Percentiles rank a stretch among this genome's conserved stretches.
Conservation (phyloP, 257 asterid species). For the Agastache rugosa region DNA sequence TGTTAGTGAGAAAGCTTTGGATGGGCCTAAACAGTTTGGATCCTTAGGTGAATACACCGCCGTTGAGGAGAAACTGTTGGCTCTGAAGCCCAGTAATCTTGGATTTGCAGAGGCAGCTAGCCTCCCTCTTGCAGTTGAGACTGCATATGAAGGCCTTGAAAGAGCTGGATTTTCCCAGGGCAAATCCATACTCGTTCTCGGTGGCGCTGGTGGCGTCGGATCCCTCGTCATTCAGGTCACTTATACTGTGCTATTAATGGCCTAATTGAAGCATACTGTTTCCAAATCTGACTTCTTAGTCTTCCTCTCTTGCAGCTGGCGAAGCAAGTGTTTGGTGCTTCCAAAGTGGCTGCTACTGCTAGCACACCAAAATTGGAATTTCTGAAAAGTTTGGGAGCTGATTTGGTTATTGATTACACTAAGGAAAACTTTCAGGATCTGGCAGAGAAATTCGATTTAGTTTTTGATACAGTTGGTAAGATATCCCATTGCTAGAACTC, state of each 20-base stretch:
- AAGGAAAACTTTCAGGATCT: conserved; percentile 74
- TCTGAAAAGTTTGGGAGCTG: conserved; percentile 80
- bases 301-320: conserved; percentile 57
- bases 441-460: conserved; percentile 77
- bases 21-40: conserved; percentile 80
- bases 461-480: conserved; percentile 90
- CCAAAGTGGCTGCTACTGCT: conserved; percentile 83
- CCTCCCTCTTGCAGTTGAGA: conserved; percentile 88
- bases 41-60: conserved; percentile 88
- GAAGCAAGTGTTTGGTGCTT: conserved; percentile 88
- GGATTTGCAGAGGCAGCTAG: conserved; percentile 79
- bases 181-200: conserved; percentile 87
- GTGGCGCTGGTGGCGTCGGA: conserved; percentile 99
- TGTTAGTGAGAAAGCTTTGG: conserved; percentile 76
- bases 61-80: conserved; percentile 85
- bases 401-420: conserved; percentile 86
- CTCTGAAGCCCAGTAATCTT: conserved; percentile 75
- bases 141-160: conserved; percentile 90
- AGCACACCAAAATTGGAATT: conserved; percentile 73
- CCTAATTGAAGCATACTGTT: background rate
- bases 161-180: conserved; percentile 74
- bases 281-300: background rate
- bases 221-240: conserved; percentile 84
- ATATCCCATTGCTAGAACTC: background rate
- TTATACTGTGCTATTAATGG: background rate